Evolutionary conservation across 331 rosid species (phyloP), one percentile per base, ranked within the genome.

Genomic region (Cydonia oblonga): DNA sequence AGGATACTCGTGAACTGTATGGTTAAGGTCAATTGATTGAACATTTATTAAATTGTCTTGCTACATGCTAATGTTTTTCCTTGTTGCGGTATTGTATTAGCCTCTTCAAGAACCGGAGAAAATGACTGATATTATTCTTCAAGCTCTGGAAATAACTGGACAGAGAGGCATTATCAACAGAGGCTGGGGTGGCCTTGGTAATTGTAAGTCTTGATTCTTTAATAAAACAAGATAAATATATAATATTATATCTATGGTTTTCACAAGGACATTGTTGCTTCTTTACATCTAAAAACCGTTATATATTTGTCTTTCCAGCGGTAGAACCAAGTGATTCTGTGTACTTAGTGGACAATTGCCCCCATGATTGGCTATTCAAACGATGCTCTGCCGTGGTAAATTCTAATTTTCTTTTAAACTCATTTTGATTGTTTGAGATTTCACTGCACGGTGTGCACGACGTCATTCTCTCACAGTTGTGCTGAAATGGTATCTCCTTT

Each of bases 151-250:
- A 74, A 82, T 66, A 65, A 93, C 97, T 3, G 79, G 84, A 78
- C 93, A 87, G 82, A 85, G 98, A 79, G 98, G 98, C 69, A 76
- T 93, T 77, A 93, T 93, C 85, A 91, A 89, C 86, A 89, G 76
- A 83, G 97, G 98, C 66, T 91, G 98, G 98, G 98, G 97, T 62
- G 97, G 96, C 80, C 96, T 91, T 82, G 96, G 96, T 61, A 80
- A 80, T 80, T 86, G 98, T 93, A 78, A 86, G 98, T 78, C 73
- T 74, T 59, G 60, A 61, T 75, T 67, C 5, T 68, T 69, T 81
- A 42, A 33, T n/a, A 49, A 42, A 44, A 30, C 44, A 38, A 38
- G 44, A 38, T 38, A 38, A 38, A 38, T 3, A 7, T 7, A 53
- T 15, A 46, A 15, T 49, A 49, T 6, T 1, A 16, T 49, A 49